phyloP scores from a whole-genome alignment of 148 eudicot species.

The Bassia scoparia region DNA sequence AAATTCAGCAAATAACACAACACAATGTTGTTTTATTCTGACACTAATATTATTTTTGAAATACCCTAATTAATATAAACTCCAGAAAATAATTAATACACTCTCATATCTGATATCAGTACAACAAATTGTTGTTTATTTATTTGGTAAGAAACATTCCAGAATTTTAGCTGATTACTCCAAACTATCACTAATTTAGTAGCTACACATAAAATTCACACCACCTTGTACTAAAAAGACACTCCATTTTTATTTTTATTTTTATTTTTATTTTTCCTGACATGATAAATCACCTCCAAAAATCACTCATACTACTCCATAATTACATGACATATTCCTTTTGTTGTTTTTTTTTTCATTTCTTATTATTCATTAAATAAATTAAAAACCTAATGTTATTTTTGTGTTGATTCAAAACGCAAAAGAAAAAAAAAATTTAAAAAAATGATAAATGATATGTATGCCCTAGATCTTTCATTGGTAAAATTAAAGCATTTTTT shows the following conservation, averaged over 20 bases:
- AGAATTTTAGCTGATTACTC: background rate
- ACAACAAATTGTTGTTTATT: background rate
- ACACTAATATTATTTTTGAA: background rate
- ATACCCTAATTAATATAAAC: background rate
- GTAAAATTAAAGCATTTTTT: too few relatives aligned
- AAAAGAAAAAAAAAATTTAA: background rate
- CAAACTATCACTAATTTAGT: conserved; percentile 1
- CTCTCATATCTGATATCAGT: too few relatives aligned
- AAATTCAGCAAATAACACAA: background rate
- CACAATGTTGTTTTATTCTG: background rate
- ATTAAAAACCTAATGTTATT: background rate
- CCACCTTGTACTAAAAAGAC: background rate
- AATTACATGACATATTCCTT: too few relatives aligned
- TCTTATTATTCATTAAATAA: too few relatives aligned
- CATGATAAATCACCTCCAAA: too few relatives aligned
- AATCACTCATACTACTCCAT: too few relatives aligned
- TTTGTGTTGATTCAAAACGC: background rate
- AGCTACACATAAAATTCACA: background rate
- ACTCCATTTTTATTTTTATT: too few relatives aligned
- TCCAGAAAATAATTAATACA: background rate
- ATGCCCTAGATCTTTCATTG: background rate
- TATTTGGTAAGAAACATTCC: conserved; percentile 10
- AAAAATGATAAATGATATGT: background rate
- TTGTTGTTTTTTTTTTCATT: too few relatives aligned
- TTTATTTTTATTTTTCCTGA: too few relatives aligned